Percentiles rank a stretch among this genome's conserved stretches.
phyloP scores from a whole-genome alignment of 1,139 yeast genomes.

The Scheffersomyces insectosa region DNA sequence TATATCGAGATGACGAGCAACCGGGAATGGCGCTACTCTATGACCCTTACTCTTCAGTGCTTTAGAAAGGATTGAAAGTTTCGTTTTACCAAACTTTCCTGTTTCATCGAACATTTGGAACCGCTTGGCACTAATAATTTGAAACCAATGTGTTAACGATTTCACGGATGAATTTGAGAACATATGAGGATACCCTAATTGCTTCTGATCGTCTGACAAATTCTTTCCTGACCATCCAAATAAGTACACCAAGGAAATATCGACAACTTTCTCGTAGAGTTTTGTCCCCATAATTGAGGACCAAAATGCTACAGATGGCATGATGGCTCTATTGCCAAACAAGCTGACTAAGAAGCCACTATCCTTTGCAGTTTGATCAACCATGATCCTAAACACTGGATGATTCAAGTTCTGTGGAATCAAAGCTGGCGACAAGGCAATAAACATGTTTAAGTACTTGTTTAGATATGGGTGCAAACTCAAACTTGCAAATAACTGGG shows the following conservation, averaged over 20 bases:
- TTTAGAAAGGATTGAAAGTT: constrained; percentile 18
- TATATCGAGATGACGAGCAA: constrained; percentile 38
- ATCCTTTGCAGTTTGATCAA: constrained; percentile 36
- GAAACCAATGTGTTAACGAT: constrained; percentile 50
- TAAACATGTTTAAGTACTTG: constrained; percentile 31
- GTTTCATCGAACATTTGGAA: constrained; percentile 54
- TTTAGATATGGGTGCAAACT: constrained; percentile 40
- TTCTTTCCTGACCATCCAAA: constrained; percentile 46
- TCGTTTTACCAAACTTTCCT: constrained; percentile 32
- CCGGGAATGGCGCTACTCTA: constrained; percentile 59
- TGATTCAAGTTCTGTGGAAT: constrained; percentile 43
- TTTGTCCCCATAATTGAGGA: constrained; percentile 36
- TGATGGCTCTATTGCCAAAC: constrained; percentile 44
- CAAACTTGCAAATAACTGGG: constrained; percentile 45
- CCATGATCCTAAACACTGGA: constrained; percentile 35
- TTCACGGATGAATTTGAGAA: constrained; percentile 49
- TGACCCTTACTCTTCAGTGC: constrained; percentile 28
- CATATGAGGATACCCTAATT: constrained; percentile 48
- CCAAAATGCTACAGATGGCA: constrained; percentile 51
- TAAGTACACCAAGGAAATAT: constrained; percentile 32
- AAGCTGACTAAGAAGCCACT: constrained; percentile 34
- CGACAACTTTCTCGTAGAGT: constrained; percentile 38
- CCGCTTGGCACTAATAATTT: constrained; percentile 40
- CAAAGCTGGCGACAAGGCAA: constrained; percentile 49
- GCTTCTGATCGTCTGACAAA: constrained; percentile 34